Base-by-base conservation (phyloP, 305 asterid genomes). In the Solanum aculeatissimum region DNA sequence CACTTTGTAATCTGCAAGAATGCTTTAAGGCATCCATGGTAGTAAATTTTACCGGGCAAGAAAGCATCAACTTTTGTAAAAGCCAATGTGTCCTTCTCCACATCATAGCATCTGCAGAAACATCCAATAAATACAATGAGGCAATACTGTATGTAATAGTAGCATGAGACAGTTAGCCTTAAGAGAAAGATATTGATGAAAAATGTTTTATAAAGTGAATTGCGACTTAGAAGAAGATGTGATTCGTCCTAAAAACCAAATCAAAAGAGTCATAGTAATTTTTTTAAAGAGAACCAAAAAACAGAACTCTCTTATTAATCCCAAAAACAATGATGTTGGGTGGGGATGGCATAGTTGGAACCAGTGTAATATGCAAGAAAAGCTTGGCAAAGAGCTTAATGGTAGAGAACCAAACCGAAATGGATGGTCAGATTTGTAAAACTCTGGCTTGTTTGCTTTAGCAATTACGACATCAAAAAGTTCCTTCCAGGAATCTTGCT, bases 391-490 rank as follows among this genome's bases (percentile, higher is more conserved):
- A 47, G n/a, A 85, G 70, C 25, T 23, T 27, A 25, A 43, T 40
- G 62, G 84, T 87, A 47, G 68, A 77, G 71, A 85, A 63, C 70
- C 85, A 84, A 83, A 97, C 98, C 99, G 97, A 89, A 96, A 96
- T 83, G 98, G 98, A 91, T 92, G 99, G 85, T 95, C 99, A 13
- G 99, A 96, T 86, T 95, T 95, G 91, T 96, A 96, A 89, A 96
- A 96, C 81, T 92, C 96, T n/a, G 99, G 99, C 90, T 96, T 96
- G 89, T 94, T 92, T 83, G 98, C 99, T 89, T 92, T 94, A 80
- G 98, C 99, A 89, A 96, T 96, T 85, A 95, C 94, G 6, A 95
- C 99, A 80, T 96, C 99, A 87, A 96, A 96, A 86, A 95, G 98
- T 87, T 95, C 98, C 91, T 94, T 95, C 99, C 99, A 95, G 82